These are phyloP conservation scores for Malus fusca DNA, from an alignment of 306 rosid genomes.

Conservation along the genomic window DNA sequence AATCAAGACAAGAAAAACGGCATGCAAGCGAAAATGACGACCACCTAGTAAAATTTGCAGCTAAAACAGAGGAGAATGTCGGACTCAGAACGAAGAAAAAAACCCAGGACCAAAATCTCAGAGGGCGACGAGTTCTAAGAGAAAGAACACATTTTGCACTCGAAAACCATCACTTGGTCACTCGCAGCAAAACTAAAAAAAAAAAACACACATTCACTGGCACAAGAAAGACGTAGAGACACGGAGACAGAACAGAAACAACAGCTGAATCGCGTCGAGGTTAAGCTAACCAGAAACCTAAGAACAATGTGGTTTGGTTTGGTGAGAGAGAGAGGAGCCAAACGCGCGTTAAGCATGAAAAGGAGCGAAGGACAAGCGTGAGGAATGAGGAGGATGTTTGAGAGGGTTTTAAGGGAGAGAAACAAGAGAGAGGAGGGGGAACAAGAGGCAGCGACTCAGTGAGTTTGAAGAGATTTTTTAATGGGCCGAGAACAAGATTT, in stretches of 20 bases:
- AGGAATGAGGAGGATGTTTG: not conserved
- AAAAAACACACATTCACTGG: conserved; percentile 8
- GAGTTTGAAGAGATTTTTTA: no score
- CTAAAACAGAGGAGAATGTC: not conserved
- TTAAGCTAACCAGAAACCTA: conserved; percentile 1
- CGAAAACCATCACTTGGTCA: not conserved
- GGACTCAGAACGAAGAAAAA: not conserved
- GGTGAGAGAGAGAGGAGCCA: not conserved
- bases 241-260: not conserved
- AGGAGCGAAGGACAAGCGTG: conserved; percentile 15
- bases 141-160: not conserved
- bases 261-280: not conserved
- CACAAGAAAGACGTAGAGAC: not conserved
- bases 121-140: conserved; percentile 1
- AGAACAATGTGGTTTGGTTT: conserved; percentile 2
- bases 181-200: conserved; percentile 1
- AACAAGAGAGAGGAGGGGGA: not conserved
- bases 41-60: not conserved
- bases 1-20: conserved; percentile 5
- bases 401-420: not conserved
- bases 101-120: not conserved
- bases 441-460: not conserved
- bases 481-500: no score
- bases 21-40: conserved; percentile 26
- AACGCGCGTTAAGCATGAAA: conserved; percentile 29